Base-by-base conservation (phyloP, 2,329 filamentous ascomycete species). In the Colletotrichum magnum region DNA sequence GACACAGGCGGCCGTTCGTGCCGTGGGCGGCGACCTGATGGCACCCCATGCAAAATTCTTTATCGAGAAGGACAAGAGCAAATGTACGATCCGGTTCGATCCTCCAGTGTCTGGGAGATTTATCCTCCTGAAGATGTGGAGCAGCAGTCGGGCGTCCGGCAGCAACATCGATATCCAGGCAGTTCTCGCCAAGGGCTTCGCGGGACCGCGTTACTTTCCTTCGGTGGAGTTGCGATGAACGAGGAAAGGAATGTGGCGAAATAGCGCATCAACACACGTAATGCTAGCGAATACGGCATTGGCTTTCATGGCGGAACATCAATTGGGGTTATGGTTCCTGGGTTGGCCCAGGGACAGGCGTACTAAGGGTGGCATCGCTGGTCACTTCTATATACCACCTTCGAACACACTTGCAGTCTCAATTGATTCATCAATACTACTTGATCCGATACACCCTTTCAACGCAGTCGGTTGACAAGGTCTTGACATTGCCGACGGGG, bases 111-210 rank as follows among this genome's bases (percentile, higher is more conserved):
- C 93, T 12, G 93, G 93, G 5, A 89, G 93, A 65, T 97, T 93
- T 78, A 92, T 98, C 60, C 81, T 98, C 50, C 84, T 98, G 72
- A 98, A 98, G 84, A 89, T 98, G 78, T 98, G 94, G 93, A 94
- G 91, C 74, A 92, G 93, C 2, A 88, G 89, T 68, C 87, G 89
- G 28, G 89, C 91, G 56, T 85, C 88, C 4, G 74, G 78, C 5
- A 84, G 84, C 68, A 97, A 97, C 75, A 97, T 98, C 72, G 94
- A 97, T 77, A 94, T 98, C 47, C 93, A 97, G 79, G 94, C 92
- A 53, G 91, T 98, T 26, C 88, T 94, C 67, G 93, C 91, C 1
- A 91, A 93, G 75, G 95, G 95, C 0, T 98, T 91, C 80, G 93
- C 94, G 0, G 95, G 95, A 5, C 93, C 93, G 10, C 88, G 95